Conservation (phyloP, 2,329 filamentous ascomycete genomes). For the Colletotrichum tropicale region DNA sequence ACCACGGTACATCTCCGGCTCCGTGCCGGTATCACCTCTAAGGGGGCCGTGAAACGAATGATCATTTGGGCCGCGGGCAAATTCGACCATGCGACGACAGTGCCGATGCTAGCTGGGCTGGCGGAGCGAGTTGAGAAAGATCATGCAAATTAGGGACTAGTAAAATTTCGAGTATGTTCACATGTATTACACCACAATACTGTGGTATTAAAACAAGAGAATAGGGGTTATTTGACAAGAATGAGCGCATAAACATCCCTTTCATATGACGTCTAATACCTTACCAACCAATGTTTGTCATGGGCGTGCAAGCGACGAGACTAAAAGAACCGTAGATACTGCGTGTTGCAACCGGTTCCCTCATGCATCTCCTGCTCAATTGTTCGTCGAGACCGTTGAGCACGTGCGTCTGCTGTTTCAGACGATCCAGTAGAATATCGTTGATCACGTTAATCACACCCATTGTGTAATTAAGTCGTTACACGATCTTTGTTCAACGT, state of each 20-base stretch:
- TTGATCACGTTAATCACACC: background rate
- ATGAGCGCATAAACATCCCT: background rate
- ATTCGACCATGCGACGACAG: background rate
- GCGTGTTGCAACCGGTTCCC: background rate
- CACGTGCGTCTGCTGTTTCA: background rate
- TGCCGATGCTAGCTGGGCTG: background rate
- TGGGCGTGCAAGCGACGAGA: background rate
- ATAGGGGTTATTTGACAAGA: background rate
- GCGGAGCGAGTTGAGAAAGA: background rate
- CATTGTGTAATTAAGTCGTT: background rate
- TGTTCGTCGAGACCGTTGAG: background rate
- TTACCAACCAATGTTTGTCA: background rate
- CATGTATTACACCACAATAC: background rate
- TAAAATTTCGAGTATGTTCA: background rate
- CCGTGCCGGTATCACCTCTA: background rate
- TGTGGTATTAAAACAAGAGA: background rate
- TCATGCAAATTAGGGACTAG: background rate
- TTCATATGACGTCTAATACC: background rate
- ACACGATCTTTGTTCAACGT: background rate
- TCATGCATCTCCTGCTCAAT: background rate
- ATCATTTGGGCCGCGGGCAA: background rate
- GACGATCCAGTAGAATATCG: background rate
- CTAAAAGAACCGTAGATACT: background rate
- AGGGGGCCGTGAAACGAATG: background rate
- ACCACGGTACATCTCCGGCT: background rate